phyloP scores from a whole-genome alignment of 129 eudicot genomes.

The Heracleum sosnowskyi region DNA sequence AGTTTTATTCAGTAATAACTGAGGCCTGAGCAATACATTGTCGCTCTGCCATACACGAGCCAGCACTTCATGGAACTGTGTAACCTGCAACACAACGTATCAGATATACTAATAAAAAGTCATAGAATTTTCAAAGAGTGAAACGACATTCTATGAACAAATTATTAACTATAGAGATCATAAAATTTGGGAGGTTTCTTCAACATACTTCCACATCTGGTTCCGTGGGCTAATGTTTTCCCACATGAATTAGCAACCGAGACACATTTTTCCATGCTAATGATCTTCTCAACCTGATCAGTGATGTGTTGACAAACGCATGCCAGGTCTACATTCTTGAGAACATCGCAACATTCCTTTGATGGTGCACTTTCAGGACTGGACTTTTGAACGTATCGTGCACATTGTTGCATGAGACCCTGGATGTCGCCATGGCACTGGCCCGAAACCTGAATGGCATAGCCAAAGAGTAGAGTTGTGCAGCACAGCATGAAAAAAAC shows the following conservation, averaged over 20 bases:
- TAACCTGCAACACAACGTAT: conserved; percentile 25
- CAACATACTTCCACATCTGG: conserved; percentile 43
- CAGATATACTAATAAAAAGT: neutral
- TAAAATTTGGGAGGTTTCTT: neutral
- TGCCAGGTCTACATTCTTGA: conserved; percentile 23
- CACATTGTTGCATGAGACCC: conserved; percentile 31
- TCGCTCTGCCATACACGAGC: neutral
- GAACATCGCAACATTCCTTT: conserved; percentile 29
- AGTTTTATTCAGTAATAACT: neutral
- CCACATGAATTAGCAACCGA: conserved; percentile 35
- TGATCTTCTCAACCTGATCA: conserved; percentile 23
- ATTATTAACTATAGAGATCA: neutral
- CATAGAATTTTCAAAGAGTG: neutral
- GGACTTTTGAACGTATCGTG: conserved; percentile 23
- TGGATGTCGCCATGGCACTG: conserved; percentile 40
- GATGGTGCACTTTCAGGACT: conserved; percentile 31
- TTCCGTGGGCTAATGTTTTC: conserved; percentile 28
- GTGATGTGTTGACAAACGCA: conserved; percentile 35
- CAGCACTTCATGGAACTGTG: conserved; percentile 20
- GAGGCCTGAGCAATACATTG: neutral
- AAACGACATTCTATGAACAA: neutral
- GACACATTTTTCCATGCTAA: conserved; percentile 34
- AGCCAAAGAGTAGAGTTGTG: neutral
- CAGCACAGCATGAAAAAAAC: neutral
- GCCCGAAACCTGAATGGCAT: conserved; percentile 10